These are phyloP conservation scores for Orbilia ellipsospora DNA, from an alignment of 2,329 filamentous ascomycete species.

Conservation along the genomic window DNA sequence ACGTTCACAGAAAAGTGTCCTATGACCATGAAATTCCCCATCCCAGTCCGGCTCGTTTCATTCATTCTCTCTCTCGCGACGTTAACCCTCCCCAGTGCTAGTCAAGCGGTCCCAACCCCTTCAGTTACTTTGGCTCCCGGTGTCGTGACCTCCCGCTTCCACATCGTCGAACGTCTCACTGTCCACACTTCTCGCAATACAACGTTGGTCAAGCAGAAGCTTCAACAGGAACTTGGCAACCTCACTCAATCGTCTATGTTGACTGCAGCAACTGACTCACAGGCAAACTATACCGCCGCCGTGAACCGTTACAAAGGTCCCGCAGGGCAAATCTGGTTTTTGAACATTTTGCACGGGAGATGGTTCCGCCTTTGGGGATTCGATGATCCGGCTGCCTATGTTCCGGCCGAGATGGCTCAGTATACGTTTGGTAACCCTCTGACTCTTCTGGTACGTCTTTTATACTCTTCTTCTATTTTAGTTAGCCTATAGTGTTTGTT, in stretches of 20 bases:
- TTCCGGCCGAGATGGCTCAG: slow-evolving; percentile 29
- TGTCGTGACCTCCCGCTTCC: background rate
- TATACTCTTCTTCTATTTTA: background rate
- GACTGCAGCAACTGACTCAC: slow-evolving; percentile 3
- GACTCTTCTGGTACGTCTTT: slow-evolving; percentile 20
- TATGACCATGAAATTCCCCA: background rate
- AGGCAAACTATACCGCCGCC: slow-evolving; percentile 29
- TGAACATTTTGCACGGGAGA: slow-evolving; percentile 19
- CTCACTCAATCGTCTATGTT: slow-evolving; percentile 13
- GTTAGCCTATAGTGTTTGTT: background rate
- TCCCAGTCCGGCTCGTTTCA: background rate
- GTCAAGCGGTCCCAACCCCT: background rate
- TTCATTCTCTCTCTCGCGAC: background rate
- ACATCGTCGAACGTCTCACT: slow-evolving; percentile 23
- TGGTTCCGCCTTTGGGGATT: slow-evolving; percentile 48
- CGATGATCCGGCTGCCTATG: slow-evolving; percentile 16
- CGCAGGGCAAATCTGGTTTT: slow-evolving; percentile 30
- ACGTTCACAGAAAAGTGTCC: background rate
- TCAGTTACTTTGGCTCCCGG: slow-evolving; percentile 10
- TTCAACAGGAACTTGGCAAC: slow-evolving; percentile 23
- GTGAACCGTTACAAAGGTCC: slow-evolving; percentile 28
- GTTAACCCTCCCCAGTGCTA: background rate
- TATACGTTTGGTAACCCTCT: slow-evolving; percentile 45
- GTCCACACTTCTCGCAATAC: slow-evolving; percentile 20
- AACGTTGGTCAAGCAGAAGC: slow-evolving; percentile 18